These are phyloP conservation scores for Lunasporangiospora selenospora DNA, from an alignment of 192 early-diverging fungal species.

Conservation along the genomic window DNA sequence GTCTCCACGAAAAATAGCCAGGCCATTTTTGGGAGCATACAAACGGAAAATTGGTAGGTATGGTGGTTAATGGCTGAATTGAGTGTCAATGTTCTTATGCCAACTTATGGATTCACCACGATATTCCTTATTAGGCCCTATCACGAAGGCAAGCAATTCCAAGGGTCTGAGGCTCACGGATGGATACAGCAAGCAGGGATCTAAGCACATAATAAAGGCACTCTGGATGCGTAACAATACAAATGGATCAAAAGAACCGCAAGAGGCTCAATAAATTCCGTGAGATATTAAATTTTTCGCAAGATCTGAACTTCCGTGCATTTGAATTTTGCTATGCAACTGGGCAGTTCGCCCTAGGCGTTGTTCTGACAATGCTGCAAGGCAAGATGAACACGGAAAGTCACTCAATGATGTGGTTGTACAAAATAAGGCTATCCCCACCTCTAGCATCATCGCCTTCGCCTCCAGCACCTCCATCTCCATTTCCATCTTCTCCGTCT, in stretches of 20 bases:
- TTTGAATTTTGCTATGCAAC: not conserved
- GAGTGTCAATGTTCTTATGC: too few relatives aligned
- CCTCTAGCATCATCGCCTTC: too few relatives aligned
- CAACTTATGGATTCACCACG: not conserved
- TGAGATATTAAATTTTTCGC: conserved; percentile 8
- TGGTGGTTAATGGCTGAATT: too few relatives aligned
- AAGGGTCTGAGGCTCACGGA: conserved; percentile 5
- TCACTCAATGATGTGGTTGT: not conserved
- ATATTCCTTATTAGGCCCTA: not conserved
- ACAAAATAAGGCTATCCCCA: too few relatives aligned
- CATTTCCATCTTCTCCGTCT: too few relatives aligned
- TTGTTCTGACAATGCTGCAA: not conserved
- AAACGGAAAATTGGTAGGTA: conserved; percentile 14
- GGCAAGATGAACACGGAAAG: conserved; percentile 8
- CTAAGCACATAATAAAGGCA: conserved; percentile 9
- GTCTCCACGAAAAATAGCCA: conserved; percentile 18
- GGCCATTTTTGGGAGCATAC: conserved; percentile 17
- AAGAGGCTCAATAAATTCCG: conserved; percentile 7
- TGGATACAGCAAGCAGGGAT: not conserved
- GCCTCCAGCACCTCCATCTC: too few relatives aligned
- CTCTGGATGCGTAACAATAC: conserved; percentile 11
- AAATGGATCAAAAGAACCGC: conserved; percentile 8
- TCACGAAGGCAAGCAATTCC: not conserved
- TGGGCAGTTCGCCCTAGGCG: not conserved
- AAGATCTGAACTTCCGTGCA: conserved; percentile 2